Evolutionary conservation across 1,139 yeast species (phyloP), one percentile per base, ranked within the genome.

Genomic region (Diutina mesorugosa): DNA sequence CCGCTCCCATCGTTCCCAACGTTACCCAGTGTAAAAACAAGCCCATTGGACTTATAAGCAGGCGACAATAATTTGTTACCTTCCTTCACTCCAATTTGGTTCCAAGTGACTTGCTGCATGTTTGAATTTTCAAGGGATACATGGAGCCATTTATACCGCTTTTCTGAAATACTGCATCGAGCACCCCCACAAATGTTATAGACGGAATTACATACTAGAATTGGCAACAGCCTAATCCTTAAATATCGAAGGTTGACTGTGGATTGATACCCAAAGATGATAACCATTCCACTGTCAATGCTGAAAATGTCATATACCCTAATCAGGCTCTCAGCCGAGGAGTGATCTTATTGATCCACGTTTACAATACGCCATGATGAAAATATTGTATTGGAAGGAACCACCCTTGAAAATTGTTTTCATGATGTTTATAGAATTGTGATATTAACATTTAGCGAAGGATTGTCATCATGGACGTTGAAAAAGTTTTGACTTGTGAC

Each of bases 1-100:
- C 53, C 53, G 29, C 12, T 6, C 8, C 14, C 45, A 12, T 29
- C 32, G 21, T 16, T 30, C 16, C 53, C 53, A 18, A 50, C 53
- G 14, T n/a, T 16, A n/a, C 53, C 53, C 29, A 18, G 28, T 9
- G 53, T 50, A 16, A 50, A 50, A 21, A 50, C 53, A 6, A 29
- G 53, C n/a, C 53, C 45, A 10, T 50, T 50, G n/a, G 53, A 50
- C 45, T 28, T 32, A 10, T 16, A 50, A n/a, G 53, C 53, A 16
- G 53, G 53, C 41, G 53, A 50, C 28, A 50, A 32, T 4, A 50
- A 18, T 29, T 50, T 30, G 32, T 28, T 47, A 30, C 26, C 26
- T 32, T 50, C 26, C 18, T 50, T 32, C 8, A n/a, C 26, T 8
- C 53, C 53, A 12, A 50, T 38, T 30, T 50, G 45, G 18, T 32